Evolutionary conservation across 78 protist genomes (phyloP).

Genomic region (Diacronema lutheri): DNA sequence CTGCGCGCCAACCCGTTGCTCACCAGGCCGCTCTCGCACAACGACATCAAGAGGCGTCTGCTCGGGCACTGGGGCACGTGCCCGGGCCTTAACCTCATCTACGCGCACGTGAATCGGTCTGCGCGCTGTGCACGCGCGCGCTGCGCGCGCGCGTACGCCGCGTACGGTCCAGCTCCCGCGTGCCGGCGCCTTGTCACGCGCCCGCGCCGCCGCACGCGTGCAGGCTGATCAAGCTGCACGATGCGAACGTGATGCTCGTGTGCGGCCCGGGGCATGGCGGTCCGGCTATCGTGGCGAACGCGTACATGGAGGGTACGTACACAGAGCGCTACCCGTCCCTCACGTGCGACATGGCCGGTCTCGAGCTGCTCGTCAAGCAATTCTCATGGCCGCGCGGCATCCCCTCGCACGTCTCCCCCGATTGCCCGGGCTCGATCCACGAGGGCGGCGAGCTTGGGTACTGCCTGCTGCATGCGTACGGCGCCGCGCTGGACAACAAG

Average conservation of each 20-base stretch:
- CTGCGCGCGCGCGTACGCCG: too few relatives aligned
- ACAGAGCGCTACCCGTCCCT: not conserved
- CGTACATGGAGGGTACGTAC: not conserved
- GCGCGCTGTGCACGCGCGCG: too few relatives aligned
- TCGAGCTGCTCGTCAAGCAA: constrained; percentile 9
- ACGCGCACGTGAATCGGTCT: constrained; percentile 24
- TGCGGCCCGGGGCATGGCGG: constrained; percentile 37
- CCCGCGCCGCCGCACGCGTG: too few relatives aligned
- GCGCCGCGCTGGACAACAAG: constrained; percentile 31
- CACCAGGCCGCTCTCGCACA: not conserved
- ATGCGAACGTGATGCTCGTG: not conserved
- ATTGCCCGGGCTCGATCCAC: constrained; percentile 30
- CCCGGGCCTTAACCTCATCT: constrained; percentile 14
- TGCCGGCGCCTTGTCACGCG: too few relatives aligned
- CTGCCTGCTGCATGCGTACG: constrained; percentile 8
- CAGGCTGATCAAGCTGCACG: not conserved
- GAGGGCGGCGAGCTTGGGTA: constrained; percentile 47
- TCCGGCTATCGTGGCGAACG: constrained; percentile 10
- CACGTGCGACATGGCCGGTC: not conserved
- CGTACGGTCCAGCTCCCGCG: too few relatives aligned
- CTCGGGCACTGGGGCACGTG: constrained; percentile 29
- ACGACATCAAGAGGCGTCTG: constrained; percentile 18
- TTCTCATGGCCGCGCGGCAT: constrained; percentile 44
- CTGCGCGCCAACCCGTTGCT: constrained; percentile 20
- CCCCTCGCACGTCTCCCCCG: constrained; percentile 29